Conservation (phyloP, 148 eudicot genomes). For the Cornus florida region DNA sequence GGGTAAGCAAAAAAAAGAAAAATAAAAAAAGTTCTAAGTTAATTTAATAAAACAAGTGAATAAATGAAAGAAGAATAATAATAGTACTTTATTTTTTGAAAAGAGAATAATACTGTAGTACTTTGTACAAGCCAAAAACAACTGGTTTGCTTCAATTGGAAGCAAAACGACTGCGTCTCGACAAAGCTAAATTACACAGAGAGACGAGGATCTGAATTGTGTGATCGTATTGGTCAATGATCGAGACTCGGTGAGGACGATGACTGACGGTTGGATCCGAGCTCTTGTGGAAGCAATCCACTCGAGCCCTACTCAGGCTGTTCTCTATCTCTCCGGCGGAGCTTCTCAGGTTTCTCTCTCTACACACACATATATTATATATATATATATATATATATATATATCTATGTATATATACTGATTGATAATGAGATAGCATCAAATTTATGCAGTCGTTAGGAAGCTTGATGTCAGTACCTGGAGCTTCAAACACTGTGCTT, state of each 20-base stretch:
- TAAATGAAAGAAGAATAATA: too few relatives aligned
- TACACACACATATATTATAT: neutral
- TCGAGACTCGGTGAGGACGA: neutral
- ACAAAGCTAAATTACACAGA: too few relatives aligned
- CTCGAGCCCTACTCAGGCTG: conserved; percentile 74
- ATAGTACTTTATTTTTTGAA: too few relatives aligned
- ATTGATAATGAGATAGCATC: neutral
- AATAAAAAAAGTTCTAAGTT: too few relatives aligned
- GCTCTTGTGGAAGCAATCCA: conserved; percentile 71
- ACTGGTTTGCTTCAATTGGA: too few relatives aligned
- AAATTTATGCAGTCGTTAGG: conserved; percentile 49
- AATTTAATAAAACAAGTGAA: too few relatives aligned
- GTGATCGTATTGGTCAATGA: neutral
- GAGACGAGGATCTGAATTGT: neutral
- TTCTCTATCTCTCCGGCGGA: conserved; percentile 85
- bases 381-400: too few relatives aligned
- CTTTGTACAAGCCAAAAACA: too few relatives aligned
- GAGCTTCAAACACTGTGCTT: conserved; percentile 89
- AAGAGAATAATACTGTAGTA: too few relatives aligned
- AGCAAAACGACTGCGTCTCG: neutral
- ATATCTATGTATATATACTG: neutral
- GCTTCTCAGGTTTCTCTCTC: conserved; percentile 65
- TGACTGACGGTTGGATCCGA: conserved; percentile 30
- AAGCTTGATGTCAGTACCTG: conserved; percentile 85
- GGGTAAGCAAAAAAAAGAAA: too few relatives aligned